Evolutionary conservation across 805 yeast species (phyloP), one percentile per base, ranked within the genome.

Genomic region (Metschnikowia picachoensis): DNA sequence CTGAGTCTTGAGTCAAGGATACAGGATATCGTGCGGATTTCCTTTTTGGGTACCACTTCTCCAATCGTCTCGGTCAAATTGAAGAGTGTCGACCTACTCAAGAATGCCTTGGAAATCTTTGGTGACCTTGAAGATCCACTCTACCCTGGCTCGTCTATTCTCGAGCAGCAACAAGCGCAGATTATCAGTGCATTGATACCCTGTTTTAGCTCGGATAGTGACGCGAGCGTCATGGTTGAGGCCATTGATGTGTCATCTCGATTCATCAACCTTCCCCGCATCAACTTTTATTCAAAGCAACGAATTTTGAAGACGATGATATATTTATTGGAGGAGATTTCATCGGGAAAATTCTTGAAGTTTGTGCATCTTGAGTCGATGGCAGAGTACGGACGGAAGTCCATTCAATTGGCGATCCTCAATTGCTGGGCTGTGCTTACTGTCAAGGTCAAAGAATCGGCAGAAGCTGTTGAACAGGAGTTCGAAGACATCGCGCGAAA

Each of bases 151-250:
- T 77, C 78, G 13, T 78, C 92, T 0, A 73, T 90, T 9, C 67
- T 92, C 36, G 96, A 87, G 53, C 97, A 91, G 64, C 96, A 87
- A 58, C 97, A 94, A 58, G 98, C 98, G 0, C 97, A 89, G 56
- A 87, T 94, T 9, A 83, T 87, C 9, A 84, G 96, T 47, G 95
- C 98, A 0, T 72, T 92, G 46, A 78, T 89, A 40, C 96, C 97
- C 0, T 88, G 95, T 10, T 92, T 94, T 66, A 77, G 76, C 30
- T 70, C 76, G 3, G 91, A 83, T 15, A 83, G 90, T 46, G 82
- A 85, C 11, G 80, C 95, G 1, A 77, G 77, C 32, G 76, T 89
- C 1, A 90, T 92, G 1, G 78, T 87, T 17, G 78, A 78, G 43
- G 96, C 97, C 0, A 77, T 92, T 31, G 78, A 79, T 35, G 85